Base-by-base conservation (phyloP, 2,329 filamentous ascomycete genomes). In the Trichoderma lentiforme region DNA sequence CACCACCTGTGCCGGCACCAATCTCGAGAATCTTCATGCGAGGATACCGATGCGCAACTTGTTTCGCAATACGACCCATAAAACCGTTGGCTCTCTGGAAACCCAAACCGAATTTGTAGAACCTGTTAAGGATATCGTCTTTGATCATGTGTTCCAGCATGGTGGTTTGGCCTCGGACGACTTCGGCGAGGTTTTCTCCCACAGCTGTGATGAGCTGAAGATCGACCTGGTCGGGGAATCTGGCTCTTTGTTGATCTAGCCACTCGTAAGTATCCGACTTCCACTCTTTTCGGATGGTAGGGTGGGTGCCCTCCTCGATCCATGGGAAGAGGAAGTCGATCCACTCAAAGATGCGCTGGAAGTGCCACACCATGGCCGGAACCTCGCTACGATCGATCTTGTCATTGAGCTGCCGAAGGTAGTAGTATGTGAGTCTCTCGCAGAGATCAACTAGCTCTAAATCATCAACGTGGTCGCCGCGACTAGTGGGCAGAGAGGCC, bases 1-100 rank as follows among this genome's bases (percentile, higher is more conserved):
- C 78, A 11, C 78, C 80, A 3, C 84, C 84, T 3, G 82, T 84
- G 1, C 84, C 85, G 15, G 82, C 84, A 26, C 83, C 83, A 18
- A 83, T 75, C 72, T 79, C 77, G 4, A 86, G 72, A 34, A 86
- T 79, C 2, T 81, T 81, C 53, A 82, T 77, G 15, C 78, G 77
- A 0, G 84, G 84, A 66, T 81, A 82, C 1, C 81, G 79, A 65
- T 83, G 79, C 0, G 78, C 69, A 15, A 86, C 77, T 34, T 73
- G 43, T 11, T 47, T 71, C 15, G 71, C 57, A 1, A 73, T 21
- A 15, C 56, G 24, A 1, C 66, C 63, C 47, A 60, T 28, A 18
- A 60, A 30, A 21, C 60, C 26, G n/a, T 51, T 68, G 7, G 39
- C 43, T 4, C 51, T 36, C n/a, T 15, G 32, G 15, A 67, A 56